Base-by-base conservation (phyloP, 345 rosid species). In the Brassica juncea region DNA sequence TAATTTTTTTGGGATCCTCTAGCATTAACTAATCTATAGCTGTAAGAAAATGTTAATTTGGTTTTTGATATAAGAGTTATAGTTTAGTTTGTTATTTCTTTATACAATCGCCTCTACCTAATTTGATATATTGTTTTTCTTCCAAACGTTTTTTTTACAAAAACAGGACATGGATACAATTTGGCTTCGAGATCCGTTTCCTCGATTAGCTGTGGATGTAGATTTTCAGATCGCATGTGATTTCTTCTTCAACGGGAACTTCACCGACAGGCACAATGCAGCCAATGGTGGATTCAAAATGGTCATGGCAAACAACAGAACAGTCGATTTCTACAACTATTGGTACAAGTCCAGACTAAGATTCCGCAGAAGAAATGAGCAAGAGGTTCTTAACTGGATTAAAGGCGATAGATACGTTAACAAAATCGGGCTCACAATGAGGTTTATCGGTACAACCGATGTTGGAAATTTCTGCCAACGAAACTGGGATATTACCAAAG, bases 201-300 rank as follows among this genome's bases (percentile, higher is more conserved):
- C 84, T 8, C 85, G 84, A 16, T 84, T 92, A 70, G 57, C 69
- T 15, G 37, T 69, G 0, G 66, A 80, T 10, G 89, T 78, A 11
- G 97, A 92, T 71, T 92, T 92, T 65, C 97, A 92, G 68, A 87
- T 92, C 16, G 91, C 97, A 0, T 86, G 94, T 12, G 93, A 92
- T 61, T 1, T 8, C 27, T 90, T 77, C 58, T 61, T 28, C 66
- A 0, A 1, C 0, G 91, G 91, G 14, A 70, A 80, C n/a, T 67
- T 88, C 1, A 69, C 37, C 4, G 74, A 81, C 39, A 54, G 15
- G 23, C 70, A 23, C 0, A 92, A 90, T 57, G 0, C 0, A 1
- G 90, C 89, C 0, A 90, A 92, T 8, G 93, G 92, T 2, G 94
- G 97, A 34, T 92, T 92, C 68, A 88, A 59, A 42, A 84, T 75